Base-by-base conservation (phyloP, 768 basidiomycete genomes). In the Boletus eberwhitei region DNA sequence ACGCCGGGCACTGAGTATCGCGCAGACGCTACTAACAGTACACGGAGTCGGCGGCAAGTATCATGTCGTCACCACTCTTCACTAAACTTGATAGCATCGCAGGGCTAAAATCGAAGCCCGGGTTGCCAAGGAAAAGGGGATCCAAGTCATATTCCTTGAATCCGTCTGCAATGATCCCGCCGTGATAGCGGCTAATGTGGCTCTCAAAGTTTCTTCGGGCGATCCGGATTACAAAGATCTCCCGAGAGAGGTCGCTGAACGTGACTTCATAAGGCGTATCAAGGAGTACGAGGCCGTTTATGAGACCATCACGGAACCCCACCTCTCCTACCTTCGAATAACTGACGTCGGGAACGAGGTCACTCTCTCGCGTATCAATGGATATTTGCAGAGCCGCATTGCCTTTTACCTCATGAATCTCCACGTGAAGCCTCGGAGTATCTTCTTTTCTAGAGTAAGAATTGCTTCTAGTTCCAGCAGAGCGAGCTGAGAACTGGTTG, bases 391-490 rank as follows among this genome's bases (percentile, higher is more conserved):
- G 66, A 93, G 92, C 78, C 88, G 97, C 35, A 93, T 99, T 60
- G 96, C 93, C 19, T 99, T 96, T 74, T 99, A 95, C 72, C 78
- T 99, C 51, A 98, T 98, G 95, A 98, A 98, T 70, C 71, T 98
- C 63, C 97, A 99, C 72, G 76, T 99, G 62, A 97, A 97, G 64
- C 96, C 97, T 7, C 81, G 97, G 54, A 93, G 87, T 68, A 98
- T 99, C 57, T 99, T 93, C 73, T 82, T 99, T 56, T 98, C 97
- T 5, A 75, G 97, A 63, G 96, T 98, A 65, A 64, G 87, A 47
- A n/a, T 16, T 17, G 43, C 16, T 32, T 53, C 16, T n/a, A 14
- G 38, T 54, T n/a, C 58, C 5, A n/a, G 47, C 8, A 14, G n/a
- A 32, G 2, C 11, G 36, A 40, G 17, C 55, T 69, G 48, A 50